A percentile compares a stretch with the other conserved stretches of the same genome.
Evolutionary conservation across 1,139 yeast species (phyloP).

Genomic region (Protomyces pachydermus): DNA sequence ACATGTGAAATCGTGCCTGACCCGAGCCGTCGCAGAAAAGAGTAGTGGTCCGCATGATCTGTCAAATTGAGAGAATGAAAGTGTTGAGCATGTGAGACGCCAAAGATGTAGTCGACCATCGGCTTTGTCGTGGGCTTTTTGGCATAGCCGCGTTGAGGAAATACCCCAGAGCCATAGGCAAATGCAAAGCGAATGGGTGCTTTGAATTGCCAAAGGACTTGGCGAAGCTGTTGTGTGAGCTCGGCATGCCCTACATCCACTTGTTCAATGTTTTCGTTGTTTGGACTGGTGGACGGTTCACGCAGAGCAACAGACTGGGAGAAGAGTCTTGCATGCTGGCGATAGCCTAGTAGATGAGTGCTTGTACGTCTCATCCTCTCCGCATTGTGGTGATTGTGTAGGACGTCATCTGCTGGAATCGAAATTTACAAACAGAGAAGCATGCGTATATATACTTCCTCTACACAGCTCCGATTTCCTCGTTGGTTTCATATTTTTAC

Average conservation of each 20-base stretch:
- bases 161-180: slow-evolving; percentile 96
- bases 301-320: too few species aligned
- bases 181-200: slow-evolving; percentile 71
- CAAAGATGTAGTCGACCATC: slow-evolving; percentile 83
- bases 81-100: slow-evolving; percentile 63
- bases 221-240: slow-evolving; percentile 47
- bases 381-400: not conserved
- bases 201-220: slow-evolving; percentile 53
- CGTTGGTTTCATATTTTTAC: not conserved
- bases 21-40: slow-evolving; percentile 59
- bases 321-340: too few species aligned
- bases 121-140: slow-evolving; percentile 42
- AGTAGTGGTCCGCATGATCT: slow-evolving; percentile 69
- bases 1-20: slow-evolving; percentile 54
- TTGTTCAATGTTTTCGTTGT: not conserved
- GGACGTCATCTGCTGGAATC: too few species aligned
- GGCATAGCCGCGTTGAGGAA: slow-evolving; percentile 54
- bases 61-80: slow-evolving; percentile 72
- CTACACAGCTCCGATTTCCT: not conserved
- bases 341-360: not conserved
- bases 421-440: too few species aligned
- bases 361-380: not conserved
- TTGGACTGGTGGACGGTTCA: too few species aligned
- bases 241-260: slow-evolving; percentile 37
- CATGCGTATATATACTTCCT: too few species aligned